Base-by-base conservation (phyloP, 768 basidiomycete genomes). In the Pilatotrama ljubarskyi region DNA sequence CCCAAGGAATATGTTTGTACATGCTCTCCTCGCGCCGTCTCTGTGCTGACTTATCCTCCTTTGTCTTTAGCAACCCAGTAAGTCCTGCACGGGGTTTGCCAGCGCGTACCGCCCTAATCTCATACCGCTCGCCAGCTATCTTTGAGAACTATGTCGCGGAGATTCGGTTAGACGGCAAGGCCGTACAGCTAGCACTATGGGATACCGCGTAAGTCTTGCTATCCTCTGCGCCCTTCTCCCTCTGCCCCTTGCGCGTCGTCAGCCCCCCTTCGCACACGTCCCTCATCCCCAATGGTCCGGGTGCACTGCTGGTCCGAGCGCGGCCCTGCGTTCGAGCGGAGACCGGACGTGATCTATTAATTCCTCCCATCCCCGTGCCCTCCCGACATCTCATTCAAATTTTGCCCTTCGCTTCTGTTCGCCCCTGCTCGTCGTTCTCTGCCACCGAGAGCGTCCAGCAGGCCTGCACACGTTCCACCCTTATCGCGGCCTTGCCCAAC, bases 71-170 rank as follows among this genome's bases (percentile, higher is more conserved):
- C 79, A 82, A 78, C 78, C 82, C 53, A 83, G 80, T 81, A 36
- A 64, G 75, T 75, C 24, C 37, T 20, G 32, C 51, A 53, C 37
- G 38, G 1, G 22, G 9, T 3, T 18, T 20, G n/a, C 42, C 44
- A 17, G 6, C 24, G 18, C 15, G 46, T 17, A 3, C 22, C 38
- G 5, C 20, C n/a, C 18, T 38, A 36, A 20, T 17, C n/a, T 59
- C 24, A 64, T 52, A 46, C 50, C 37, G 18, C 44, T 62, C 55
- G 61, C 38, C 73, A 95, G 95, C 95, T 65, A 90, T 98, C 51
- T 98, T 98, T 70, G 95, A 98, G 75, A 99, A 98, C 72, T 98
- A 96, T 76, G 96, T 98, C 64, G 96, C 97, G 47, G 97, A 99
- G 80, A 98, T 99, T 69, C 82, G 93, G 66, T 80, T 99, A 53